A percentile compares a stretch with the other conserved stretches of the same genome.
Conservation (phyloP, 352 stramenopile genomes). For the Phytophthora macrochlamydospora region DNA sequence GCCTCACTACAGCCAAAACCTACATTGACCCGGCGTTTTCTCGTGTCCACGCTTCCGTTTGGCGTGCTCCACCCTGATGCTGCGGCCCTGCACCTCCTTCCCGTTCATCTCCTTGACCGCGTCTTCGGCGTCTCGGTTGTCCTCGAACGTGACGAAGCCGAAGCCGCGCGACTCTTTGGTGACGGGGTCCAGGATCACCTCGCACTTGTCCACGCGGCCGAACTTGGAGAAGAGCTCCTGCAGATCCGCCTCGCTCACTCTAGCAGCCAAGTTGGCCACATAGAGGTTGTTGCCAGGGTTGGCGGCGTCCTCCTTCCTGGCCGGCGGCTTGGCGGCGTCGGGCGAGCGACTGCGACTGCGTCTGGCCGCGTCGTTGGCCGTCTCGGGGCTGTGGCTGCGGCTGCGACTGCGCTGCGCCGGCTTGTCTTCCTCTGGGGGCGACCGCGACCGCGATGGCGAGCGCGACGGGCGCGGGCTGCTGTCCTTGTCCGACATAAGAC, state of each 20-base stretch:
- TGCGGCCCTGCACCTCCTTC: conserved; percentile 75
- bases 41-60: conserved; percentile 83
- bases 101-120: conserved; percentile 82
- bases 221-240: conserved; percentile 81
- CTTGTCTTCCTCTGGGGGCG: conserved; percentile 25
- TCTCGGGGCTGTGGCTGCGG: not conserved
- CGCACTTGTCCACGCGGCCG: conserved; percentile 72
- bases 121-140: conserved; percentile 75
- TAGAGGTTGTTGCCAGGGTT: conserved; percentile 88
- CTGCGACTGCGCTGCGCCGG: conserved; percentile 8
- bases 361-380: conserved; percentile 7
- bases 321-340: conserved; percentile 19
- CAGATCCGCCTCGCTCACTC: conserved; percentile 62
- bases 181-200: conserved; percentile 83
- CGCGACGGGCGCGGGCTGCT: conserved; percentile 19
- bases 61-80: conserved; percentile 79
- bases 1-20: not conserved
- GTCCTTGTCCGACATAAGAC: conserved; percentile 41
- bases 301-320: conserved; percentile 13
- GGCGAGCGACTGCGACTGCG: conserved; percentile 55
- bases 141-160: conserved; percentile 81
- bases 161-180: conserved; percentile 79
- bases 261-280: conserved; percentile 68
- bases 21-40: conserved; percentile 86
- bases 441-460: conserved; percentile 18